Evolutionary conservation across 176 grass and related monocot species (phyloP).

Genomic region (Cenchrus purpureus): DNA sequence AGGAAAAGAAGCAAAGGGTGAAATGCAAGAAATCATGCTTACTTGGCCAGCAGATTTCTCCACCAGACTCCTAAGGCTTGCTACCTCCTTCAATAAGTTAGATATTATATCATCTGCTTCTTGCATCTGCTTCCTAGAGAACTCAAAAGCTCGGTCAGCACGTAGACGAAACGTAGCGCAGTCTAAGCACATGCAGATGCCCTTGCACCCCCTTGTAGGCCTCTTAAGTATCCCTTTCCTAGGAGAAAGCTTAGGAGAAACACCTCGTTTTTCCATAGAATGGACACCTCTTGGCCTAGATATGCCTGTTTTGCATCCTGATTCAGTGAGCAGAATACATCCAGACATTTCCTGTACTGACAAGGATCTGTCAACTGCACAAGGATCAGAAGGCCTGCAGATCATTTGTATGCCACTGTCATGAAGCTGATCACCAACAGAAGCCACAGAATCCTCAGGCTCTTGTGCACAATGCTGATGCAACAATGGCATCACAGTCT

Average conservation of each 20-base stretch:
- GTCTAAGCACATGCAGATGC: constrained; percentile 84
- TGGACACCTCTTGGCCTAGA: not conserved
- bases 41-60: constrained; percentile 68
- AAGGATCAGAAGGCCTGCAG: constrained; percentile 37
- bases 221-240: constrained; percentile 79
- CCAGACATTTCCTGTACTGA: constrained; percentile 56
- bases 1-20: constrained; percentile 15
- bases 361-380: constrained; percentile 45
- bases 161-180: constrained; percentile 64
- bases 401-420: constrained; percentile 30
- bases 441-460: constrained; percentile 29
- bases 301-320: constrained; percentile 15
- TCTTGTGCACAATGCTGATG: constrained; percentile 11
- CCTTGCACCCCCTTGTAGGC: constrained; percentile 66
- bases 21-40: constrained; percentile 1
- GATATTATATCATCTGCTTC: constrained; percentile 86
- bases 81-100: constrained; percentile 67
- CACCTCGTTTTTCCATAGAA: constrained; percentile 29
- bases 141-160: constrained; percentile 82
- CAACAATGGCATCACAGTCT: not conserved
- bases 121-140: constrained; percentile 85
- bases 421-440: constrained; percentile 42
- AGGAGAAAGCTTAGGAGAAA: constrained; percentile 56
- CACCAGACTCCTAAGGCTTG: constrained; percentile 56
- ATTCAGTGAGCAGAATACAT: constrained; percentile 23